Conservation (phyloP, 2,329 filamentous ascomycete genomes). For the Epichloe sp. region DNA sequence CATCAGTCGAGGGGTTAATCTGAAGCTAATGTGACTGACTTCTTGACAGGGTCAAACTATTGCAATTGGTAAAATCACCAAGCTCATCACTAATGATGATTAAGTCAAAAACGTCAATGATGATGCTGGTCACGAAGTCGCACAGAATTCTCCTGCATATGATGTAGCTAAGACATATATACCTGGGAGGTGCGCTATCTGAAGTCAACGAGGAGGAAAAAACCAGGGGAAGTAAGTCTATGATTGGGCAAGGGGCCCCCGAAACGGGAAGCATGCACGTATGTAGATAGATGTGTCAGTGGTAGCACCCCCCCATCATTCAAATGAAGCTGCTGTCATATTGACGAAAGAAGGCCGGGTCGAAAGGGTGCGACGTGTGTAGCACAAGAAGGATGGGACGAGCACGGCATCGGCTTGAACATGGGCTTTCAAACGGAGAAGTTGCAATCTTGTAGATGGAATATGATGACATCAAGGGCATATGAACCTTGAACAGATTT, state of each 20-base stretch:
- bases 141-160: neutral
- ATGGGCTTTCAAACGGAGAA: neutral
- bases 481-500: neutral
- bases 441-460: neutral
- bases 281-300: neutral
- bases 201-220: neutral
- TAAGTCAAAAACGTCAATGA: neutral
- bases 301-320: neutral
- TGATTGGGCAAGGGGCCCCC: neutral
- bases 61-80: conserved; percentile 98
- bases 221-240: neutral
- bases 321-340: neutral
- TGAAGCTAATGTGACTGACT: neutral
- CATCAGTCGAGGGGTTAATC: neutral
- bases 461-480: neutral
- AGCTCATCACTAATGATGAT: conserved; percentile 43
- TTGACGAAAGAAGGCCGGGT: conserved; percentile 1
- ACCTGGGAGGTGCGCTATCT: neutral
- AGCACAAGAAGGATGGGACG: neutral
- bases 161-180: neutral
- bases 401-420: neutral
- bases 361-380: neutral
- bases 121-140: neutral
- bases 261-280: neutral
- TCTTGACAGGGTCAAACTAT: conserved; percentile 82